These are phyloP conservation scores for Microthlaspi erraticum DNA, from an alignment of 345 rosid genomes.

Conservation along the genomic window DNA sequence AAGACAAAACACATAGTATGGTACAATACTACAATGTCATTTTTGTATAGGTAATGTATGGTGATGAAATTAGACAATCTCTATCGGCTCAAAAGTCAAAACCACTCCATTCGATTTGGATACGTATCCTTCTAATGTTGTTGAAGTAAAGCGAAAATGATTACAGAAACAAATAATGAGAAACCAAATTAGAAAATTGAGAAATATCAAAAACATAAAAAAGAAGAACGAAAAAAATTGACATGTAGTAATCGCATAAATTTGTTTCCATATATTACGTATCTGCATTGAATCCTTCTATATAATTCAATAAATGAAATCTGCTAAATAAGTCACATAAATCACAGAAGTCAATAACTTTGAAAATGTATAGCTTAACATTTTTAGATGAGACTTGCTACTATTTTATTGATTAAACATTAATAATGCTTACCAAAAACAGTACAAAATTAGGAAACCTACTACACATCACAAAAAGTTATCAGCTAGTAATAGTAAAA, in stretches of 20 bases:
- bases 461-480: background rate
- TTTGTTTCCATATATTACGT: background rate
- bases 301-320: background rate
- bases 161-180: background rate
- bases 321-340: background rate
- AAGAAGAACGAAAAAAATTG: background rate
- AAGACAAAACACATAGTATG: background rate
- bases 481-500: background rate
- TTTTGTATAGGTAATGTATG: background rate
- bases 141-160: background rate
- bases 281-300: background rate
- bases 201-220: background rate
- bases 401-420: background rate
- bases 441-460: background rate
- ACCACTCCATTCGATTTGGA: background rate
- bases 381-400: background rate
- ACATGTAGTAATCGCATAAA: background rate
- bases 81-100: background rate
- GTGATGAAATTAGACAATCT: background rate
- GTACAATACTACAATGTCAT: background rate
- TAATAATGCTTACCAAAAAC: background rate
- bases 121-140: background rate
- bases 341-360: background rate
- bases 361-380: background rate
- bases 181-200: background rate